Base-by-base conservation (phyloP, 169 alveolate species). In the Plasmodium cynomolgi region DNA sequence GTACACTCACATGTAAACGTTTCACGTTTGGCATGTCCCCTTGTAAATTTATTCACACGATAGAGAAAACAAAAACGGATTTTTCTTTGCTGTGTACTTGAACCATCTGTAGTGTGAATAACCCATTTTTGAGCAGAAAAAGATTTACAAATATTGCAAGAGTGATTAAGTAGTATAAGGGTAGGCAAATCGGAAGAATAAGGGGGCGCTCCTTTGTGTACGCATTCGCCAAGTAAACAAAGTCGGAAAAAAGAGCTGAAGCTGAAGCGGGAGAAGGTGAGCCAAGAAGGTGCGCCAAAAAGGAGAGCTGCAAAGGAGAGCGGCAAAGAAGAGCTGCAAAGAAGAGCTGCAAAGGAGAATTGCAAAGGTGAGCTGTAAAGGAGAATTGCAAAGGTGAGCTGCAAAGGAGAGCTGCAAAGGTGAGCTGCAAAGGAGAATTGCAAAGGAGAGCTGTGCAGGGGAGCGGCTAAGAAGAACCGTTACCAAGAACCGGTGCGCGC, bases 131-230 rank as follows among this genome's bases (percentile, higher is more conserved):
- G 72, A 17, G 29, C 29, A 31, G 72, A 68, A 83, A 47, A 62
- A 26, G 81, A 31, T 83, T 23, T 11, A 17, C 68, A 83, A 54
- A 54, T 83, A 74, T 41, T 83, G 33, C 41, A 56, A 83, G 58
- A 82, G 41, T 80, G 72, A 17, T 34, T 83, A 29, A 82, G 77
- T 50, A 83, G 11, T 44, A 56, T 34, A 83, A 56, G 29, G 31
- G 44, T 34, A 6, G 8, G 9, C 4, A 17, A 31, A 33, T 39
- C 41, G 37, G 91, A 83, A 56, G 91, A 50, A 58, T 83, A 83
- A 83, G 11, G n/a, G 11, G 37, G n/a, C 39, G 31, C 37, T 26
- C 31, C 41, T 26, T 68, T 68, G 31, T 68, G n/a, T 29, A 68
- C 77, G 17, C 73, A 15, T 13, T n/a, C 71, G 9, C 37, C 44